These are phyloP conservation scores for Proteromonas lacertae DNA, from an alignment of 352 stramenopile species.

Conservation along the genomic window DNA sequence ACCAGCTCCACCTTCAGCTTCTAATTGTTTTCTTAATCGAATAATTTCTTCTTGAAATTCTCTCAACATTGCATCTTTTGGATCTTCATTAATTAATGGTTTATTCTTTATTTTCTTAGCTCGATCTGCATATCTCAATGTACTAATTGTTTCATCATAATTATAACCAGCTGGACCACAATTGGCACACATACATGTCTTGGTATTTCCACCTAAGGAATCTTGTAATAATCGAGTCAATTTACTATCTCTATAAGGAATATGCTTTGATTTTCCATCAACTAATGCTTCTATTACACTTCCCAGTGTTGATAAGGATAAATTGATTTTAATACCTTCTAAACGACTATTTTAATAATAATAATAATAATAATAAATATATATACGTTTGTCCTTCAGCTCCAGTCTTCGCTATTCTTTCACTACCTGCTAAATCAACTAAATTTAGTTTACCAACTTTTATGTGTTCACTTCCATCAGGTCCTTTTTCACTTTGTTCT, in stretches of 20 bases:
- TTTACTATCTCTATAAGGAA: slow-evolving; percentile 80
- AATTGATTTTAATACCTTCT: no score
- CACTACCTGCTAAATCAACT: slow-evolving; percentile 59
- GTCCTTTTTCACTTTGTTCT: slow-evolving; percentile 36
- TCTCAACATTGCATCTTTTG: no score
- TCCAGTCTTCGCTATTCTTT: slow-evolving; percentile 69
- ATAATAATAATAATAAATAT: neutral
- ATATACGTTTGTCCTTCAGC: slow-evolving; percentile 23
- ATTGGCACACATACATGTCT: slow-evolving; percentile 89
- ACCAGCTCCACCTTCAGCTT: slow-evolving; percentile 35
- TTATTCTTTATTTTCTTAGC: slow-evolving; percentile 99
- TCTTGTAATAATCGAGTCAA: slow-evolving; percentile 80
- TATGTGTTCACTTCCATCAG: slow-evolving; percentile 41
- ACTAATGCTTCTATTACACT: slow-evolving; percentile 50
- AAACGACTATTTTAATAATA: neutral
- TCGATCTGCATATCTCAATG: slow-evolving; percentile 37
- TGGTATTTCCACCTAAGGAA: slow-evolving; percentile 69
- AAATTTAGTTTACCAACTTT: slow-evolving; percentile 77
- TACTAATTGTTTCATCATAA: slow-evolving; percentile 90
- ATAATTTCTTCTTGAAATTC: no score
- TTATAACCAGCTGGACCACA: slow-evolving; percentile 85
- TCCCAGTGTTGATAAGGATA: slow-evolving; percentile 52
- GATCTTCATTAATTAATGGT: slow-evolving; percentile 89
- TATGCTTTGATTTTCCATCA: slow-evolving; percentile 50
- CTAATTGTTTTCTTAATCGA: no score